Base-by-base conservation (phyloP, 495 filamentous ascomycete genomes). In the Astrothelium subdiscretum region DNA sequence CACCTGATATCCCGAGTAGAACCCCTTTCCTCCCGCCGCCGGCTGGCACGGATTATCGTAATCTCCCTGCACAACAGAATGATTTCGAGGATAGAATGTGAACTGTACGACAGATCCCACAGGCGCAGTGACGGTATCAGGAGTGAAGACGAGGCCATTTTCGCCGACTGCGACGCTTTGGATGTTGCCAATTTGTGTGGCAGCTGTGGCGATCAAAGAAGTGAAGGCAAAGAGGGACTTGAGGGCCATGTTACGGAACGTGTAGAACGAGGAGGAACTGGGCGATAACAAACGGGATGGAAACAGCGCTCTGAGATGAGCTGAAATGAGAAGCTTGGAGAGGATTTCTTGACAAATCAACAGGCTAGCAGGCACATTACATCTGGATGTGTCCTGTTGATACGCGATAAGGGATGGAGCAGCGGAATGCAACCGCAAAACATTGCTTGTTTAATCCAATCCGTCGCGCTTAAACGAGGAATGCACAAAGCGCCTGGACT, bases 71-170 rank as follows among this genome's bases (percentile, higher is more conserved):
- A 78, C 77, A 29, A 87, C 83, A 3, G 81, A 82, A 67, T 87
- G 85, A 62, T 85, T 85, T 64, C 78, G 71, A 1, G 83, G 78
- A 63, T 81, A 86, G 73, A 85, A 88, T 60, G 79, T 71, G 66
- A 85, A 88, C 13, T 79, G 76, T 59, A 88, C 70, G 0, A 76
- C 71, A 57, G 85, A 82, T 29, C 83, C 83, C 3, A 76, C 67
- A 4, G 74, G 71, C 2, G 82, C 83, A 2, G 73, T 74, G 62
- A 84, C 68, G 58, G 73, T 79, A 54, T 80, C 71, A 2, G 84
- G 84, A 5, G 75, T 73, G 68, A 81, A 87, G 32, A 68, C 69
- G 31, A 80, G 70, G 3, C 78, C 81, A 54, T 71, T 65, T 0
- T 74, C 67, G 44, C 83, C 83, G 32, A 82, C 83, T 31, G 75